A percentile compares a stretch with the other conserved stretches of the same genome.
Conservation (phyloP, 805 yeast genomes). For the Kodamaea neixiangensis region DNA sequence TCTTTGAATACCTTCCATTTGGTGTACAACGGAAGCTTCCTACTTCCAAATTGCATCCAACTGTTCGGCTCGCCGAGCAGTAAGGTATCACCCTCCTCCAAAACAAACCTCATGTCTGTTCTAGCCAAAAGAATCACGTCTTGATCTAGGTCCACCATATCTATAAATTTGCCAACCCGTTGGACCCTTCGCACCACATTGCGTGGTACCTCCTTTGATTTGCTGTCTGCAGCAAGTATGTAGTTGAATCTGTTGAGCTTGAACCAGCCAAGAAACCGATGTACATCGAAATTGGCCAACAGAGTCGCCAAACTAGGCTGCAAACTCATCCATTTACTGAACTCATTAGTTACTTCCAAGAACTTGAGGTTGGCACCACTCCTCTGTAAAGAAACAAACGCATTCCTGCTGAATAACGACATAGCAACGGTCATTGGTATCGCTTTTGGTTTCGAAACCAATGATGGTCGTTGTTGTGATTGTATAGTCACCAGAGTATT, state of each 20-base stretch:
- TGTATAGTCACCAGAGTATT: not conserved
- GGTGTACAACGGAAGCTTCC: constrained; percentile 3
- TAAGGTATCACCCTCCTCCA: constrained; percentile 8
- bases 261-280: constrained; percentile 13
- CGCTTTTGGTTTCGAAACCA: not conserved
- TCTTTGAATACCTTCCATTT: constrained; percentile 11
- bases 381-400: constrained; percentile 2
- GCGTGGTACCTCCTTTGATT: not conserved
- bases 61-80: constrained; percentile 5
- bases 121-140: constrained; percentile 6
- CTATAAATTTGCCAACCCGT: constrained; percentile 13
- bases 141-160: constrained; percentile 6
- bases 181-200: not conserved
- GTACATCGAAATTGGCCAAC: not conserved
- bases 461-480: not conserved
- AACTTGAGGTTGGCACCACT: constrained; percentile 6
- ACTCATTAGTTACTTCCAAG: constrained; percentile 2
- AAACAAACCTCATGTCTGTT: constrained; percentile 9
- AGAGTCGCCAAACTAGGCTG: not conserved
- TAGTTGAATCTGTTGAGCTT: constrained; percentile 12
- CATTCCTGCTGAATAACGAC: not conserved
- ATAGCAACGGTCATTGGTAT: constrained; percentile 1
- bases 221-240: not conserved
- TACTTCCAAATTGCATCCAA: constrained; percentile 1
- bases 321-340: not conserved